Evolutionary conservation across 73 alveolate species (phyloP), one percentile per base, ranked within the genome.

Genomic region (Stentor roeselii): DNA sequence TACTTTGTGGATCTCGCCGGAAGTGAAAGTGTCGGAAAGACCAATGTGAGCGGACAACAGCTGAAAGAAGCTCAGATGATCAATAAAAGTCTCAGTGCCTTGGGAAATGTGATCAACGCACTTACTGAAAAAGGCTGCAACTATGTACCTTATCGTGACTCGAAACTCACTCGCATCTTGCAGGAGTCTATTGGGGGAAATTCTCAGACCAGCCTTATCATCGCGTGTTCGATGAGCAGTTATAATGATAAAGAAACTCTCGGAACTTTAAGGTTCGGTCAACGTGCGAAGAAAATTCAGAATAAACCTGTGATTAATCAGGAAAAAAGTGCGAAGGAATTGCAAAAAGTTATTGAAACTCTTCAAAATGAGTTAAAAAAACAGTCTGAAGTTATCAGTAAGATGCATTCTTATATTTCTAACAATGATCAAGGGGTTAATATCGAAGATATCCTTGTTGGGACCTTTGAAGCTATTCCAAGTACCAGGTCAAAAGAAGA

Each of bases 1-100:
- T 96, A 91, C 84, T 96, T 95, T 83, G 98, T 96, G 36, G 99
- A 97, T 91, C 78, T 97, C 41, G 99, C 99, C 3, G 99, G 99
- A 21, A 92, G 98, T 78, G 99, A 97, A 90, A 94, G 94, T 78
- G 93, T 94, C 82, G 86, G 92, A n/a, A 95, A 95, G 88, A 92
- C 99, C 0, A 89, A 93, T 0, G 96, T 94, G 36, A 87, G 92
- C 15, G 98, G 99, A 14, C 83, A 93, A 59, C 92, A 93, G 58
- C 83, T 95, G 42, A 97, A 95, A 86, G 99, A 96, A 87, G 97
- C 98, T 32, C 93, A 94, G 74, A 96, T 86, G 91, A 97, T 97
- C 0, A 97, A 97, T 88, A 93, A 96, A 77, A 90, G 98, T 78
- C 88, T 97, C 39, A 92, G 98, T 30, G 96, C 99, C 36, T 88